Evolutionary conservation across 2,329 filamentous ascomycete species (phyloP), one percentile per base, ranked within the genome.

Genomic region (Fusarium redolens): DNA sequence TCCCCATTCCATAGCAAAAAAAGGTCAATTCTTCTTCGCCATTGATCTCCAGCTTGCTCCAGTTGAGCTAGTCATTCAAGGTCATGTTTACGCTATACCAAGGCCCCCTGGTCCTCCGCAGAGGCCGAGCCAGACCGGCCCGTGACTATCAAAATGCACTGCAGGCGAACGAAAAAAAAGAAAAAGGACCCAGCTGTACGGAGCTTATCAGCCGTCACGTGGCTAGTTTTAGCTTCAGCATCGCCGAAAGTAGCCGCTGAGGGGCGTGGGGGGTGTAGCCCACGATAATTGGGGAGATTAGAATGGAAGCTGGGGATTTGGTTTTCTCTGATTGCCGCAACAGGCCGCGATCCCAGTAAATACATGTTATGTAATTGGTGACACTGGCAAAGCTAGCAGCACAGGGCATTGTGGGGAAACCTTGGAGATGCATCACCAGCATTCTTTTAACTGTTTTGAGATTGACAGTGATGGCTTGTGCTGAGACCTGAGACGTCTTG

Each of bases 151-250:
- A 51, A 18, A 35, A 14, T 51, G 31, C 37, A 61, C 13, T 38
- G 28, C 28, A 68, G 43, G 56, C 55, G 37, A 66, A 25, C 37
- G 47, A 13, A 5, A 57, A 38, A 55, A 35, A 67, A 15, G 33
- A 61, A 28, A 55, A 45, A 15, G 30, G 68, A 62, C 60, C 61
- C 66, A 66, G 61, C 43, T 70, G 47, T 47, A 68, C 55, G 72
- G 74, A 75, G 73, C 75, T 77, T 77, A 77, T 77, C 75, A 69
- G 52, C 61, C 75, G 69, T 78, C 76, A 78, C 76, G 76, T 78
- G 76, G 65, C 55, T 20, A 13, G 20, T 40, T 58, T 50, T 68
- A 68, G 65, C 44, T 48, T 20, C 30, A 41, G 44, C 38, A 38
- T 59, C 33, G 75, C 76, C 76, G 76, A 75, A 72, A 70, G 72